Base-by-base conservation (phyloP, 345 rosid species). In the Salix caprea region DNA sequence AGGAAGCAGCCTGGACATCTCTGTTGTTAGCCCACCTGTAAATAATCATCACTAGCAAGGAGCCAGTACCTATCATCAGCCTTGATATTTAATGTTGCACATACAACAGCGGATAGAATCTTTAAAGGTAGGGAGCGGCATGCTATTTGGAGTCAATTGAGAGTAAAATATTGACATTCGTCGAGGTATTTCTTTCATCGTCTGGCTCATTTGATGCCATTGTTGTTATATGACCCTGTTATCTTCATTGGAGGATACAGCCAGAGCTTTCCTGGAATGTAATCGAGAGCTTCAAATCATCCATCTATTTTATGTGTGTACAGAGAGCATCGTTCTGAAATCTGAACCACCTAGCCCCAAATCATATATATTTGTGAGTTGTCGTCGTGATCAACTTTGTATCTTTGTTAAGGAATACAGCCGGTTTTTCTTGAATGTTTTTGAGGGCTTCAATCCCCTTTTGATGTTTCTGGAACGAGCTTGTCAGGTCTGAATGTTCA, bases 1-100 rank as follows among this genome's bases (percentile, higher is more conserved):
- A 75, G 82, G 88, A 60, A 87, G 85, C 85, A 93, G 96, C 85
- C 71, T 87, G 86, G 98, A 93, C 80, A 96, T 96, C 69, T 67
- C 94, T 0, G 94, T 90, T 74, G 93, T 89, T 26, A 84, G 82
- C 58, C 14, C 86, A 36, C 88, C 86, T n/a, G 79, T 70, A 50
- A 76, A 84, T 84, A 81, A 70, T 79, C 85, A 82, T 73, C 91
- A 81, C 4, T 86, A 86, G 73, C 83, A 85, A 80, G 90, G 85
- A 70, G 30, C 79, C 0, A 74, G 76, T 71, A 50, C 89, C 30
- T 88, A 85, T 84, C 83, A 88, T 48, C 96, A 88, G 86, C 90
- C 91, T 71, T 92, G 85, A 90, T 82, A 28, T 65, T 5, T 39
- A 19, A 69, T 37, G 32, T 28, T 32, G 40, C 68, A 77, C 60